Evolutionary conservation across 305 asterid genomes (phyloP), one percentile per base, ranked within the genome.

Genomic region (Rubia tinctorum): DNA sequence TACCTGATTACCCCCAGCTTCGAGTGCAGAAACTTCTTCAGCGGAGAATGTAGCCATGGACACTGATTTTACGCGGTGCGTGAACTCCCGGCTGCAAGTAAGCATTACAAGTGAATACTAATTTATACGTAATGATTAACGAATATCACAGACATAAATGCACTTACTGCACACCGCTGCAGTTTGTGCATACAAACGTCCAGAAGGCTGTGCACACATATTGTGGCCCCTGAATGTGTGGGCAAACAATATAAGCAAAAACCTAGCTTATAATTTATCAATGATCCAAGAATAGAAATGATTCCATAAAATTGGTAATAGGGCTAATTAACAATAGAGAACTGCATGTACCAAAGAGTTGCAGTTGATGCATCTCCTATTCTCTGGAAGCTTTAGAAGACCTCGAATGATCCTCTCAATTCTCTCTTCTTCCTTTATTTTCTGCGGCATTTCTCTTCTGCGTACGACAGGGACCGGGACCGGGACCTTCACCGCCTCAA

Each of bases 121-220:
- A 15, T 18, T 20, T 43, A 55, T n/a, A 45, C 12, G 39, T 7
- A 51, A 47, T 2, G 14, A 59, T 8, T 3, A 53, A 71, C 22
- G 18, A 0, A 45, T 15, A 15, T 40, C 49, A 75, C 8, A 43
- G 42, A 14, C 42, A 37, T 47, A 75, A 61, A 71, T 69, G n/a
- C 72, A 95, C 98, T 89, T 85, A 92, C 98, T 95, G 99, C 25
- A 95, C 89, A 18, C 96, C 98, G 43, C 99, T 92, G 77, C 98
- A 95, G 66, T 71, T 90, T 44, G 97, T 87, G 93, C 99, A 95
- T 53, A 95, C 86, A 73, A 95, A 95, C 44, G 98, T 92, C 94
- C 93, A 90, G 84, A 92, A 95, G 53, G 91, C 89, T 40, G 96
- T 92, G 86, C 99, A 95, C 45, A 89, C 91, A 83, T 95, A 95